Base-by-base conservation (phyloP, 2,329 filamentous ascomycete species). In the Colletotrichum caudatum region DNA sequence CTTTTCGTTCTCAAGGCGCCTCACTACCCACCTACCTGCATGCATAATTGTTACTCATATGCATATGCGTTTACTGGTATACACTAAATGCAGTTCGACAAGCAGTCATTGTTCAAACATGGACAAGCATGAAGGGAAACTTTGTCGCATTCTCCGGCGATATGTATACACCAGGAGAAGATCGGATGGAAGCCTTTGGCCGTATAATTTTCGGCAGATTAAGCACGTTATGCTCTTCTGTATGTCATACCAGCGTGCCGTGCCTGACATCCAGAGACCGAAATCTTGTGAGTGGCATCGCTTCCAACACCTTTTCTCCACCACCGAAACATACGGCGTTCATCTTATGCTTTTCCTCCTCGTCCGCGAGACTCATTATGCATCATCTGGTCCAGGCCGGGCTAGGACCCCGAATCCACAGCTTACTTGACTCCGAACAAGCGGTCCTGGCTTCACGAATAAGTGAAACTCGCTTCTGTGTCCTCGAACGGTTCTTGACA, bases 181-280 rank as follows among this genome's bases (percentile, higher is more conserved):
- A 44, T 51, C 5, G 35, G 44, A 37, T 16, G 54, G 4, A 29
- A 46, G 59, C 12, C 59, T 59, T 48, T 54, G 53, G 33, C 79
- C 81, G 26, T 81, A 76, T 48, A 79, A 82, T 1, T 81, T 75
- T 20, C 81, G 78, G 26, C 80, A 44, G 0, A 82, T 75, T 0
- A 83, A 73, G 64, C 2, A 44, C 41, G 41, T 6, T 11, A 23
- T 50, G 11, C n/a, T 50, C 35, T n/a, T 50, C 29, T 29, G 29
- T 12, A 2, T 26, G 46, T 26, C 12, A 6, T 50, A n/a, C 3
- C 3, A 50, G 12, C 39, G 39, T 41, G 39, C 14, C 9, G 46
- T 23, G 46, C 20, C 20, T 5, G n/a, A 12, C 46, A 48, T 12
- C 46, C 12, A 41, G 6, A 41, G 16, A 41, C 39, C 4, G 14